Evolutionary conservation across 1,139 yeast genomes (phyloP).

Genomic region (Zygosaccharomyces sapae): DNA sequence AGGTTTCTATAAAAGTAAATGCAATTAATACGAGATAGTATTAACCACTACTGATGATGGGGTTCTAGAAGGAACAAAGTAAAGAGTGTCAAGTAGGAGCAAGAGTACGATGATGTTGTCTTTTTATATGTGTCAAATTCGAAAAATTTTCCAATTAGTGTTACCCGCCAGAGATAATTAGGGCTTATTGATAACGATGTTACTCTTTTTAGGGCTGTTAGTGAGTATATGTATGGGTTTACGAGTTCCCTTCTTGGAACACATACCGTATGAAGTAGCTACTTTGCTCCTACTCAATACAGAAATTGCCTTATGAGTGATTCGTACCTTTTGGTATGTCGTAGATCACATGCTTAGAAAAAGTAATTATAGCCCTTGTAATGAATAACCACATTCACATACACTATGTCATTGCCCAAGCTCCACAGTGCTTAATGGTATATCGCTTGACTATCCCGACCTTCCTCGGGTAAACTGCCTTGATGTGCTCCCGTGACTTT

Average conservation of each 20-base stretch:
- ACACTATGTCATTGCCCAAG: not conserved
- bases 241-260: not conserved
- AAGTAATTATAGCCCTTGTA: not conserved
- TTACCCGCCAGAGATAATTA: not conserved
- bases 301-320: not conserved
- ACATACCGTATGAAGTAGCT: not conserved
- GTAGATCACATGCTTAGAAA: conserved; percentile 1
- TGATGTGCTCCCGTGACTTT: conserved; percentile 1
- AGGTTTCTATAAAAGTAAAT: conserved; percentile 49
- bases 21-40: conserved; percentile 42
- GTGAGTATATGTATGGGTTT: too few relatives aligned
- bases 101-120: not conserved
- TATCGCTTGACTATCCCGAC: not conserved
- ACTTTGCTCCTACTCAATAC: not conserved
- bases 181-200: too few relatives aligned
- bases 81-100: not conserved
- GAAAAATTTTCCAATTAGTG: conserved; percentile 2
- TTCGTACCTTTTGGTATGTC: not conserved
- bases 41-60: conserved; percentile 41
- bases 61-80: conserved; percentile 21
- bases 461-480: not conserved
- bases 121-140: conserved; percentile 1
- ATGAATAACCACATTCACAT: not conserved
- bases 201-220: too few relatives aligned
- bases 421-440: not conserved